These are phyloP conservation scores for Hypericum perforatum DNA, from an alignment of 345 rosid species.

Conservation along the genomic window DNA sequence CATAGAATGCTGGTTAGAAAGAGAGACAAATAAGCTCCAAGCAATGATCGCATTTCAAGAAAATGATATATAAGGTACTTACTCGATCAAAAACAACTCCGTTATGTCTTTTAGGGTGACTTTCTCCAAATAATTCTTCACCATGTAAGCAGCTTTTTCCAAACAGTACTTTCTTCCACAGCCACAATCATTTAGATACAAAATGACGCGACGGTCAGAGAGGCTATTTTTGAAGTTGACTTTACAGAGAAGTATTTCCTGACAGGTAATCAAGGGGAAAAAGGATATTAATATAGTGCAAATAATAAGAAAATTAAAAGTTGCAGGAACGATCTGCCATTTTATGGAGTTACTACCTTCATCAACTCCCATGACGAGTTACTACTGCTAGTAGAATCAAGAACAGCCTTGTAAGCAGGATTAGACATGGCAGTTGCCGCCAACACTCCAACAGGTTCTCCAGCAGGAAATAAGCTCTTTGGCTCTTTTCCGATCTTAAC, in stretches of 20 bases:
- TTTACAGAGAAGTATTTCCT: slow-evolving; percentile 87
- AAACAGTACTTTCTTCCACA: slow-evolving; percentile 75
- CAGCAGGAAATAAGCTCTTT: slow-evolving; percentile 56
- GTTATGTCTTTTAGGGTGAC: slow-evolving; percentile 70
- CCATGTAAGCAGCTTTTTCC: slow-evolving; percentile 59
- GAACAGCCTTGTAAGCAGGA: slow-evolving; percentile 97
- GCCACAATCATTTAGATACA: slow-evolving; percentile 56
- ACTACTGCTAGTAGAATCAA: slow-evolving; percentile 85
- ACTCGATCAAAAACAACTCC: slow-evolving; percentile 63
- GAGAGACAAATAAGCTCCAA: too few species aligned
- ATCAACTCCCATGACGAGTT: slow-evolving; percentile 91
- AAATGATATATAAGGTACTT: slow-evolving; percentile 23
- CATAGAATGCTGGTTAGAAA: too few species aligned
- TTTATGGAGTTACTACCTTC: slow-evolving; percentile 48
- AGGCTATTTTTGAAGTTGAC: slow-evolving; percentile 62
- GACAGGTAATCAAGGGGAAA: slow-evolving; percentile 16
- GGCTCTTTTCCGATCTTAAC: slow-evolving; percentile 33
- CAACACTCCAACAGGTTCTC: slow-evolving; percentile 95
- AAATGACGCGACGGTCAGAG: slow-evolving; percentile 60
- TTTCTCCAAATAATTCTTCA: slow-evolving; percentile 67
- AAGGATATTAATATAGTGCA: background rate
- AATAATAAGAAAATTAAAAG: background rate
- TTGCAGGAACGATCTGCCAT: background rate
- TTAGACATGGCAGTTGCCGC: slow-evolving; percentile 98
- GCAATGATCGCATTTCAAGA: background rate